Percentiles rank a stretch among this genome's conserved stretches.
Evolutionary conservation across 495 filamentous ascomycete genomes (phyloP).

Genomic region (Bacidia rubella): DNA sequence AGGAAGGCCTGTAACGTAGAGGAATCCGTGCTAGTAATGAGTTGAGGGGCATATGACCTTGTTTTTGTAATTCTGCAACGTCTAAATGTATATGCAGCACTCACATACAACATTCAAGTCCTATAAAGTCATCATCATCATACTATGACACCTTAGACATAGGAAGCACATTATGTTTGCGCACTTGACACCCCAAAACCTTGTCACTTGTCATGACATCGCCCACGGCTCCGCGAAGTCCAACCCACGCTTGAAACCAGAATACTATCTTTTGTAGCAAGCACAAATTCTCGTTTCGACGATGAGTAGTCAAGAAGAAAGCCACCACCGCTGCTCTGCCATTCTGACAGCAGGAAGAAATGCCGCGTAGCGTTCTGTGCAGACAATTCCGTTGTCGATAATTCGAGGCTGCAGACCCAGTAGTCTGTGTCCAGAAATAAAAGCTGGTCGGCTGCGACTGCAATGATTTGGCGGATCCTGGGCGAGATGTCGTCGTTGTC

Average conservation of each 20-base stretch:
- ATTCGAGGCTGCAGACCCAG: conserved; percentile 15
- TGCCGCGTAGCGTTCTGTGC: conserved; percentile 4
- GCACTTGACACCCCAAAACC: no score
- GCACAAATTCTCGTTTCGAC: background rate
- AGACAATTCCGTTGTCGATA: background rate
- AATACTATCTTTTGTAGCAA: background rate
- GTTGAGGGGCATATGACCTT: no score
- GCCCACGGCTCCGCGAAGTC: background rate
- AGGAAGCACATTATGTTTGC: no score
- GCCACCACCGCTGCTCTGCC: conserved; percentile 8
- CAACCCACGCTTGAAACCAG: background rate
- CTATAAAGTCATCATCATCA: no score
- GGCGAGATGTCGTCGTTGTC: background rate
- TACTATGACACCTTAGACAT: no score
- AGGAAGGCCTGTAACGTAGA: no score
- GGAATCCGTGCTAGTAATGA: no score
- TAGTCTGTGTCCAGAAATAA: conserved; percentile 13
- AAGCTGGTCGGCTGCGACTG: background rate
- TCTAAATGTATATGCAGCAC: no score
- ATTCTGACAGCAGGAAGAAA: conserved; percentile 19
- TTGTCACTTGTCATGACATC: no score
- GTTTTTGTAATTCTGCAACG: no score
- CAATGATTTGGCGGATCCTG: background rate
- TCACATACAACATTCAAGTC: no score
- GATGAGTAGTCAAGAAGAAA: background rate